phyloP scores from a whole-genome alignment of 1,284 basidiomycete species.

The Caloboletus inedulis region DNA sequence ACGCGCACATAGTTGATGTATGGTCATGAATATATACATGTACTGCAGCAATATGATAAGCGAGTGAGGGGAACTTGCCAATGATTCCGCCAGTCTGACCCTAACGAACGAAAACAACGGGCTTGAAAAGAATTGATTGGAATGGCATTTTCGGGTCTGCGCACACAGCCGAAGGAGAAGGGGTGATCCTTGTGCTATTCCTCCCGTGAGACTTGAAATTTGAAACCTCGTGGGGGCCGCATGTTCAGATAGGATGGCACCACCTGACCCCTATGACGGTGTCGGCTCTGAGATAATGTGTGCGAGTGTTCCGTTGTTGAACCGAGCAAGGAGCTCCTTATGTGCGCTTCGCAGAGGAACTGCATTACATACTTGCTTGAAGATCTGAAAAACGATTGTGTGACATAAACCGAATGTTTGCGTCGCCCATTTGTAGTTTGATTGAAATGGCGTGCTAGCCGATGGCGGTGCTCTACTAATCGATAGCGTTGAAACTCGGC shows the following conservation, averaged over 20 bases:
- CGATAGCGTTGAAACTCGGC: slow-evolving; percentile 4
- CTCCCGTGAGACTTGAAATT: slow-evolving; percentile 19
- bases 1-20: neutral
- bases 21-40: slow-evolving; percentile 3
- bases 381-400: neutral
- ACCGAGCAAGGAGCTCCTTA: slow-evolving; percentile 8
- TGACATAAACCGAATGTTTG: neutral
- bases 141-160: neutral
- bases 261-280: slow-evolving; percentile 17
- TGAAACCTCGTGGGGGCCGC: slow-evolving; percentile 28
- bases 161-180: slow-evolving; percentile 7
- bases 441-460: slow-evolving; percentile 15
- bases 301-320: slow-evolving; percentile 2
- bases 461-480: slow-evolving; percentile 15
- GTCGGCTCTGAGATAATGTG: slow-evolving; percentile 6
- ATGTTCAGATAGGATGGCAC: slow-evolving; percentile 27
- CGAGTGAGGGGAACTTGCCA: neutral
- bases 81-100: neutral
- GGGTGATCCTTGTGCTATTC: slow-evolving; percentile 11
- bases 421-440: slow-evolving; percentile 5
- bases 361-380: neutral
- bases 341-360: neutral
- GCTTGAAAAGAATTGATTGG: slow-evolving; percentile 20
- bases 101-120: neutral
- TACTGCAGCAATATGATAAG: slow-evolving; percentile 1